phyloP scores from a whole-genome alignment of 75 land plant genomes.

The Sequoiadendron giganteum region DNA sequence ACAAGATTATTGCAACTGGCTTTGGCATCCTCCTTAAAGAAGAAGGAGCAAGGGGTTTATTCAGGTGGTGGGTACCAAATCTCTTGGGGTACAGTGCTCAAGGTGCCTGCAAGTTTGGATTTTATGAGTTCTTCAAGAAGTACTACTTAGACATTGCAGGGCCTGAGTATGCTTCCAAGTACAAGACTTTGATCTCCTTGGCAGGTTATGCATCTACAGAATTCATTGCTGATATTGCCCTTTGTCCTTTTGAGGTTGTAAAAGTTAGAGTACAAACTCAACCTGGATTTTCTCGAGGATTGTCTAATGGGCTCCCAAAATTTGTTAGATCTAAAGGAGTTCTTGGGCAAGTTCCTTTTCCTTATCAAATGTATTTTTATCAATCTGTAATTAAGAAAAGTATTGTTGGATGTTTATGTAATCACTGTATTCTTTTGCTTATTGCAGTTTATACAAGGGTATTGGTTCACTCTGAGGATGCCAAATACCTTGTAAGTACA shows the following conservation, averaged over 20 bases:
- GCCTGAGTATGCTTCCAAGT: conserved; percentile 71
- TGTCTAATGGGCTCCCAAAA: conserved; percentile 80
- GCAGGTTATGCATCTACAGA: conserved; percentile 96
- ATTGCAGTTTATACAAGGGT: conserved; percentile 75
- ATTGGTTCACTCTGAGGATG: conserved; percentile 93
- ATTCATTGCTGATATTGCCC: conserved; percentile 85
- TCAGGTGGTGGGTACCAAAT: conserved; percentile 90
- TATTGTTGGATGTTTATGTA: neutral
- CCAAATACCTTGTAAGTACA: conserved; percentile 88
- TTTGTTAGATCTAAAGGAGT: conserved; percentile 75
- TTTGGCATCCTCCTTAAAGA: conserved; percentile 63
- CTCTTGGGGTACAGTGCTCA: conserved; percentile 90
- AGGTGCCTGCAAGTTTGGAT: conserved; percentile 94
- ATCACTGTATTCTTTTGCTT: neutral
- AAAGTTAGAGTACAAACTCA: conserved; percentile 94
- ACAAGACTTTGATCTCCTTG: conserved; percentile 83
- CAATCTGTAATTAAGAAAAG: neutral
- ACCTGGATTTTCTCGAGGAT: conserved; percentile 90
- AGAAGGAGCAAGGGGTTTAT: conserved; percentile 75
- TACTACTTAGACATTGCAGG: conserved; percentile 85
- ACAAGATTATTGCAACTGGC: conserved; percentile 69
- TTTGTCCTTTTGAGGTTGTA: conserved; percentile 94
- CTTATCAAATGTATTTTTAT: neutral
- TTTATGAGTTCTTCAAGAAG: conserved; percentile 95
- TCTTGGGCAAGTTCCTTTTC: conserved; percentile 45